Evolutionary conservation across 2,329 filamentous ascomycete genomes (phyloP).

Genomic region (Albophoma yamanashiensis): DNA sequence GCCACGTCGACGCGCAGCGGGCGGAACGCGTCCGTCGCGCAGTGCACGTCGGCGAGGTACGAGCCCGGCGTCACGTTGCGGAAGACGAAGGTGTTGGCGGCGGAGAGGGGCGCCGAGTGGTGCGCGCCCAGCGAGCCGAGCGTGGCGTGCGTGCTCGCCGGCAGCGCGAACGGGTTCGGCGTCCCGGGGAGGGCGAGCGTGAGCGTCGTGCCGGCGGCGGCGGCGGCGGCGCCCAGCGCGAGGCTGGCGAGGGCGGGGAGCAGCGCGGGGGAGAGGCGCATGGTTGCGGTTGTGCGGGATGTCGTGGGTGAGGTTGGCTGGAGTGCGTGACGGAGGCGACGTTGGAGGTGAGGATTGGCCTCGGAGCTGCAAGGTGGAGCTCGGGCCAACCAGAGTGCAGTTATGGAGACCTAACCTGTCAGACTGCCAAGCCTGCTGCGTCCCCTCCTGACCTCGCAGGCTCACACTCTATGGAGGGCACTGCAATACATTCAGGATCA

Average conservation of each 20-base stretch:
- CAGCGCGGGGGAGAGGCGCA: not conserved
- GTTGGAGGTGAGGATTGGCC: not conserved
- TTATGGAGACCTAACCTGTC: not conserved
- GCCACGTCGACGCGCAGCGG: constrained; percentile 70
- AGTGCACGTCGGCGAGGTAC: constrained; percentile 76
- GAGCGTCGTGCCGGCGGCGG: constrained; percentile 20
- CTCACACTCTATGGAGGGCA: too few species aligned
- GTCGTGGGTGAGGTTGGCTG: not conserved
- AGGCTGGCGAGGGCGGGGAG: constrained; percentile 13
- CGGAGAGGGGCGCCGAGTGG: constrained; percentile 51
- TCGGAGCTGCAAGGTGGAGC: not conserved
- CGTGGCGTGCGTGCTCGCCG: constrained; percentile 56
- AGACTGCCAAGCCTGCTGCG: not conserved
- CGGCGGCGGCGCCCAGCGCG: constrained; percentile 19
- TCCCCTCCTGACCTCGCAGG: too few species aligned
- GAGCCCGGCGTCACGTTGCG: constrained; percentile 57
- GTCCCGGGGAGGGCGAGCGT: constrained; percentile 36
- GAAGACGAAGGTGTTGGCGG: constrained; percentile 66
- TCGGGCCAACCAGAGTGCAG: not conserved
- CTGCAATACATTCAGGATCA: not conserved
- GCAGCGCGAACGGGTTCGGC: constrained; percentile 43
- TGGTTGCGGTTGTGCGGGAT: not conserved
- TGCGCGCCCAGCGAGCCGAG: constrained; percentile 30
- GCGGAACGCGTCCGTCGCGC: constrained; percentile 62
- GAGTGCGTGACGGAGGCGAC: too few species aligned